Evolutionary conservation across 2,329 filamentous ascomycete species (phyloP).

Genomic region (Madurella fahalii): DNA sequence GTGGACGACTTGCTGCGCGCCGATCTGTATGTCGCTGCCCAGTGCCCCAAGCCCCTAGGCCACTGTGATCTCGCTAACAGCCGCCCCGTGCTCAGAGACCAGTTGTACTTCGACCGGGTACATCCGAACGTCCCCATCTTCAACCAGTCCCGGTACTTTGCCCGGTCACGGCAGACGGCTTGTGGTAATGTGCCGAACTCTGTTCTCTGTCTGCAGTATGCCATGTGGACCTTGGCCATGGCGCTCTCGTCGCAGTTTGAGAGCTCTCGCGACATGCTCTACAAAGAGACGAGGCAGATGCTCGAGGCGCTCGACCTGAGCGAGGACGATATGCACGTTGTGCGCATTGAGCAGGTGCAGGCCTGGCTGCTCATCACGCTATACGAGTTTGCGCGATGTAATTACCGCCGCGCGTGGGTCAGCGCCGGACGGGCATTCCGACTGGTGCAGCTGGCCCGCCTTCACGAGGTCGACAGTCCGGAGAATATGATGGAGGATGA

Average conservation of each 20-base stretch:
- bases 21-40: constrained; percentile 18
- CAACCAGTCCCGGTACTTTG: constrained; percentile 26
- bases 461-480: constrained; percentile 20
- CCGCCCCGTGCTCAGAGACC: constrained; percentile 17
- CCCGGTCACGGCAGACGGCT: constrained; percentile 18
- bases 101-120: constrained; percentile 30
- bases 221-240: constrained; percentile 32
- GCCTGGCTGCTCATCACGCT: constrained; percentile 26
- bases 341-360: constrained; percentile 24
- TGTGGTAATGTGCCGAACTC: constrained; percentile 15
- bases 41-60: not conserved
- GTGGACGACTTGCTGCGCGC: constrained; percentile 25
- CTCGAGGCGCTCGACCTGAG: constrained; percentile 25
- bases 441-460: constrained; percentile 27
- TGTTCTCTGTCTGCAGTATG: constrained; percentile 27
- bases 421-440: constrained; percentile 36
- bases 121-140: constrained; percentile 29
- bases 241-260: constrained; percentile 31
- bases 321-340: constrained; percentile 16
- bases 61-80: not conserved
- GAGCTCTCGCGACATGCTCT: constrained; percentile 22
- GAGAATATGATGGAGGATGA: constrained; percentile 6
- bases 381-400: constrained; percentile 24
- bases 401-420: constrained; percentile 29
- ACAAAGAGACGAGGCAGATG: constrained; percentile 27